Conservation (phyloP, 208 protist species). For the Novymonas esmeraldas region DNA sequence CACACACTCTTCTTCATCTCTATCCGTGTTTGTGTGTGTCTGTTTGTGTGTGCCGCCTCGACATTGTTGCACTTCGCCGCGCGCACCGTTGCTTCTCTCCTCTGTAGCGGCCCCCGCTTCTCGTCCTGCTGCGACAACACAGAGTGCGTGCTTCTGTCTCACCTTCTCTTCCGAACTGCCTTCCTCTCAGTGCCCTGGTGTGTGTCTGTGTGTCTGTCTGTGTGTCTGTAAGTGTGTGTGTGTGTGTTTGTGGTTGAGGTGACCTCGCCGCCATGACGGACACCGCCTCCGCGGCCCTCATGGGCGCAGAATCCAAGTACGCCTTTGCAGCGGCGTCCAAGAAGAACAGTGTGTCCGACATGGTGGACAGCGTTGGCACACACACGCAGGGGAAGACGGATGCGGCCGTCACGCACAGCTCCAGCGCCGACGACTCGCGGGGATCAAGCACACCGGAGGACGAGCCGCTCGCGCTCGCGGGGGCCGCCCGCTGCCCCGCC, state of each 20-base stretch:
- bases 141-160: no score
- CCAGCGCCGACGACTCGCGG: conserved; percentile 22
- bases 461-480: conserved; percentile 18
- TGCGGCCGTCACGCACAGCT: conserved; percentile 4
- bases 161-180: no score
- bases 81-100: no score
- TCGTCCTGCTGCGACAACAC: no score
- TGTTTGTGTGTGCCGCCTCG: no score
- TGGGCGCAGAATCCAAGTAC: not conserved
- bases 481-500: not conserved
- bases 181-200: no score
- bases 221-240: no score
- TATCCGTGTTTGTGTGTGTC: no score
- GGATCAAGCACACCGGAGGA: conserved; percentile 11
- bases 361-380: conserved; percentile 5
- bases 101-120: no score
- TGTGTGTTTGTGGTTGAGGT: not conserved
- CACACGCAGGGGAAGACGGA: conserved; percentile 14
- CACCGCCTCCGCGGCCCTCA: not conserved
- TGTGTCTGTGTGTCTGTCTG: no score
- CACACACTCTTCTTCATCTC: no score
- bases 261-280: conserved; percentile 1
- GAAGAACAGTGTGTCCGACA: conserved; percentile 22
- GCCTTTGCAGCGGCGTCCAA: not conserved
- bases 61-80: no score